Percentiles rank a stretch among this genome's conserved stretches.
These are phyloP conservation scores for Mucor ambiguus DNA, from an alignment of 371 early-diverging fungal genomes.

Conservation along the genomic window DNA sequence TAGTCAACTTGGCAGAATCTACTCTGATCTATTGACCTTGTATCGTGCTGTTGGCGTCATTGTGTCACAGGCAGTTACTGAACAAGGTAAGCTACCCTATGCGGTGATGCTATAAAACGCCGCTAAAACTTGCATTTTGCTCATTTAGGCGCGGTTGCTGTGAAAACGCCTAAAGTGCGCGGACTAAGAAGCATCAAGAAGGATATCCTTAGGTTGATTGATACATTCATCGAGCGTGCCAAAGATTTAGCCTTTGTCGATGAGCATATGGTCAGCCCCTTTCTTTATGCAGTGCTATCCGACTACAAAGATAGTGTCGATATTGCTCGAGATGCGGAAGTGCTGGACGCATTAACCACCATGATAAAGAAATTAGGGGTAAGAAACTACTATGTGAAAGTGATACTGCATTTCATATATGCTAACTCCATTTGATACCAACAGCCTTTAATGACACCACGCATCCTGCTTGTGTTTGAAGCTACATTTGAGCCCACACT, in stretches of 20 bases:
- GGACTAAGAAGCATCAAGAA: slow-evolving; percentile 94
- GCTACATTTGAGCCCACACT: slow-evolving; percentile 96
- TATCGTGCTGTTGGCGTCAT: slow-evolving; percentile 86
- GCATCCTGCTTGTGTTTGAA: slow-evolving; percentile 84
- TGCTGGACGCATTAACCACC: slow-evolving; percentile 86
- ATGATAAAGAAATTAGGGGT: slow-evolving; percentile 79
- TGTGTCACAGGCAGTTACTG: slow-evolving; percentile 78
- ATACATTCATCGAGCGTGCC: slow-evolving; percentile 83
- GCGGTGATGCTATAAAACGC: not conserved
- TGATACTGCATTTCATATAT: not conserved
- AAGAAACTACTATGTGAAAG: slow-evolving; percentile 34
- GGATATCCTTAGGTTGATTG: slow-evolving; percentile 88
- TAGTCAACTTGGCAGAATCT: slow-evolving; percentile 85
- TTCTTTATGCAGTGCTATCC: slow-evolving; percentile 89
- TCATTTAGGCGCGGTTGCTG: slow-evolving; percentile 61
- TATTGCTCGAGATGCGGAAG: slow-evolving; percentile 92
- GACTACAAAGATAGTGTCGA: slow-evolving; percentile 88
- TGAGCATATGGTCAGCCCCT: slow-evolving; percentile 83
- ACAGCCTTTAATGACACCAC: slow-evolving; percentile 76
- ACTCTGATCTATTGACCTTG: slow-evolving; percentile 87
- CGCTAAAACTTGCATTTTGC: not conserved
- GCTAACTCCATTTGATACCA: not conserved
- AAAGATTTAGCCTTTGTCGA: slow-evolving; percentile 79
- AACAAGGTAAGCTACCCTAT: slow-evolving; percentile 40
- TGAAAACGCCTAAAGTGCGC: slow-evolving; percentile 92